Percentiles rank a stretch among this genome's conserved stretches.
These are phyloP conservation scores for Rhodotorula sp. DNA, from an alignment of 1,284 basidiomycete genomes.

Conservation along the genomic window DNA sequence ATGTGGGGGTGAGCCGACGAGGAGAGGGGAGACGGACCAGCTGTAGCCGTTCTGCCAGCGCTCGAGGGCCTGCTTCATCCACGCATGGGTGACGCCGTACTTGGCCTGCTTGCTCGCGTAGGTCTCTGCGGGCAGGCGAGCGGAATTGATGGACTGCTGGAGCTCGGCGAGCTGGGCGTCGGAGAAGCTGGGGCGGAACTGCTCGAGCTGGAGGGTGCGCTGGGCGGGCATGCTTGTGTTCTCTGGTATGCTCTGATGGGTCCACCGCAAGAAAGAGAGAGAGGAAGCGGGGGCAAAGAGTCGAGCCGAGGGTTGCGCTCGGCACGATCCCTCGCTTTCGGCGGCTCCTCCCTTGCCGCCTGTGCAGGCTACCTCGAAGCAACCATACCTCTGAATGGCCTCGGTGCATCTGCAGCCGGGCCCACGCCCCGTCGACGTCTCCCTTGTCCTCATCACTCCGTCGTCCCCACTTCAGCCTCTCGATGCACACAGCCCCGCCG, in stretches of 20 bases:
- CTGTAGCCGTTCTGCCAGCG: conserved; percentile 31
- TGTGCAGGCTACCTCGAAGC: too few relatives aligned
- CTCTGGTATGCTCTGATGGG: not conserved
- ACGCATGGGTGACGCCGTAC: conserved; percentile 31
- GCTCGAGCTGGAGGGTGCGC: conserved; percentile 14
- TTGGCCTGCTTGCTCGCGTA: conserved; percentile 29
- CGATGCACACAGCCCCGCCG: too few relatives aligned
- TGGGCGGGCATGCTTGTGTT: not conserved
- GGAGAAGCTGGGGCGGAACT: conserved; percentile 28
- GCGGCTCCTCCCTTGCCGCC: not conserved
- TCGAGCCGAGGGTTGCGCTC: not conserved
- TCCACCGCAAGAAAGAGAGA: not conserved
- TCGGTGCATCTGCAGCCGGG: too few relatives aligned
- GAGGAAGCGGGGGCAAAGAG: too few relatives aligned
- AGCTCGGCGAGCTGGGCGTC: conserved; percentile 18
- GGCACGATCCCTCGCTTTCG: not conserved
- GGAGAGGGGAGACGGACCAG: conserved; percentile 8
- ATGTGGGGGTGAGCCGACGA: not conserved
- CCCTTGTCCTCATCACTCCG: not conserved
- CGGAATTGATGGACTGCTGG: not conserved
- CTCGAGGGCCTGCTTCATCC: conserved; percentile 23
- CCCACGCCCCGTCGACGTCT: too few relatives aligned
- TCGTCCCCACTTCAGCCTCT: not conserved
- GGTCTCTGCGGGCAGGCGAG: conserved; percentile 24
- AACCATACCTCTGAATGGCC: too few relatives aligned